Base-by-base conservation (phyloP, 441 rosid species). In the Isatis lusitanica region DNA sequence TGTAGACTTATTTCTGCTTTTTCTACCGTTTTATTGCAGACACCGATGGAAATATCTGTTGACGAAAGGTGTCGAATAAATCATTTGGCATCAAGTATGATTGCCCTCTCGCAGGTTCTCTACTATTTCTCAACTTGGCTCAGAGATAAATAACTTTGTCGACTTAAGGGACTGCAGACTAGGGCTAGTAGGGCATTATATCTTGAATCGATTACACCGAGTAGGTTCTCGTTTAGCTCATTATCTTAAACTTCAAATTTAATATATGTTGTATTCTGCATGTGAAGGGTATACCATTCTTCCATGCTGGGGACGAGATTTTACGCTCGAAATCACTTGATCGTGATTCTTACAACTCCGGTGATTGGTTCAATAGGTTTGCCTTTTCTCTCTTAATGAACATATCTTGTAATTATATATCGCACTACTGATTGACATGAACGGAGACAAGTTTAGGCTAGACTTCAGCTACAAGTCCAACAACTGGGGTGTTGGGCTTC, bases 341-440 rank as follows among this genome's bases (percentile, higher is more conserved):
- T 76, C 96, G 97, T 33, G 99, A 95, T 86, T 95, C 99, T n/a
- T 91, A 95, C 90, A 88, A 95, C 73, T 95, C 99, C 28, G 99
- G 98, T 72, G 99, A 95, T 80, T 95, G 98, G 98, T 90, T 95
- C 80, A 95, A 95, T 76, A 95, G 97, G 99, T 92, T 60, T 68
- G 76, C 66, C 44, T 61, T 44, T 63, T 70, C 70, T 16, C 58
- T 65, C 60, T 21, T 40, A 31, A 16, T 46, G 11, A 64, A 39
- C 35, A 65, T 11, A 10, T 38, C 46, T 57, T 58, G 12, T 31
- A 57, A 68, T 31, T 15, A 5, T 68, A 61, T 44, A 31, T 24
- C 24, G 9, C 51, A 35, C 73, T 43, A 42, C 33, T 40, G 50
- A 68, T 75, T 30, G 51, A 21, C 60, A 38, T 75, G 66, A 79